Conservation (phyloP, 78 protist genomes). For the Creolimax fragrantissima region DNA sequence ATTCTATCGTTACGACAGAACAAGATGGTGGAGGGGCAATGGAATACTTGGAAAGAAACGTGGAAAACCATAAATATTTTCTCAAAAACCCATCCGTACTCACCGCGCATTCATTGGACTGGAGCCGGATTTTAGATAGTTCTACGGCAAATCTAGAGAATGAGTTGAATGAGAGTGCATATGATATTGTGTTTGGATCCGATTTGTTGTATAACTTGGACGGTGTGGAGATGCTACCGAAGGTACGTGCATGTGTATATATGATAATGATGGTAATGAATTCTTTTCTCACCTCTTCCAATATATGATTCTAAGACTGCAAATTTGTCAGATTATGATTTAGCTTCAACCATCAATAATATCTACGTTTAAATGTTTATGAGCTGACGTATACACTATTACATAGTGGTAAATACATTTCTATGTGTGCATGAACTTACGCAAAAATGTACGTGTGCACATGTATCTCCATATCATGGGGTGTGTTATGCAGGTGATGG, state of each 20-base stretch:
- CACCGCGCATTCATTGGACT: background rate
- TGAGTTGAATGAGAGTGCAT: background rate
- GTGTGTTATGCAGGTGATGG: background rate
- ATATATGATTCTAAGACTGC: too few species aligned
- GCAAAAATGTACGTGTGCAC: too few species aligned
- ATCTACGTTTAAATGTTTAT: too few species aligned
- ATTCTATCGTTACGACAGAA: background rate
- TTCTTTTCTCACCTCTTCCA: too few species aligned
- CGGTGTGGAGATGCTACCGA: background rate
- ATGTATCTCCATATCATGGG: too few species aligned
- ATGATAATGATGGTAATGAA: too few species aligned
- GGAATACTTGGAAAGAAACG: background rate
- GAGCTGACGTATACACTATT: too few species aligned
- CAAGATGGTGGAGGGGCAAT: background rate
- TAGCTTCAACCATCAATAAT: too few species aligned
- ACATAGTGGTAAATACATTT: too few species aligned
- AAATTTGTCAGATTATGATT: too few species aligned
- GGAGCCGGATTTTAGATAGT: background rate
- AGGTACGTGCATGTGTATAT: too few species aligned
- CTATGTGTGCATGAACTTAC: too few species aligned
- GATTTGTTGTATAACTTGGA: background rate
- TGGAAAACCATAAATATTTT: background rate
- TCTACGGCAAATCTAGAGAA: background rate
- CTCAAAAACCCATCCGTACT: background rate
- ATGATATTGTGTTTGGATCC: background rate